A percentile compares a stretch with the other conserved stretches of the same genome.
phyloP scores from a whole-genome alignment of 257 asterid species.

The Echites panduratus region DNA sequence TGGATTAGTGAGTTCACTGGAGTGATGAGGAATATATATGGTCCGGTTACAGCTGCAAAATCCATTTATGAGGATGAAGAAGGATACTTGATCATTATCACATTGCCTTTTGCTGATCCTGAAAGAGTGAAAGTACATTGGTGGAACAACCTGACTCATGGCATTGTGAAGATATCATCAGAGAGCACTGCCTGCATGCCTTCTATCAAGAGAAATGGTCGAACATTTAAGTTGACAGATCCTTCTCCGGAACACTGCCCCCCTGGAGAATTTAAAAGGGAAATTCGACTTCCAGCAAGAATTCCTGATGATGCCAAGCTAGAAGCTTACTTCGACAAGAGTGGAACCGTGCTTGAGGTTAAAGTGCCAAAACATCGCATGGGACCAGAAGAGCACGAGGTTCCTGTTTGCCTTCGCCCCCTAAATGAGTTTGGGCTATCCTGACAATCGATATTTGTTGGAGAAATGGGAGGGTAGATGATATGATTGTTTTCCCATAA shows the following conservation, averaged over 20 bases:
- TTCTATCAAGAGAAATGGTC: constrained; percentile 50
- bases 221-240: constrained; percentile 61
- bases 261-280: constrained; percentile 65
- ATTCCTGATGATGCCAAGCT: constrained; percentile 73
- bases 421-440: constrained; percentile 51
- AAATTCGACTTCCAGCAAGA: constrained; percentile 55
- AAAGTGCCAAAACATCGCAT: constrained; percentile 62
- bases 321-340: constrained; percentile 73
- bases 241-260: constrained; percentile 79
- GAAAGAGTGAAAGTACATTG: constrained; percentile 62
- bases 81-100: constrained; percentile 59
- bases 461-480: not conserved
- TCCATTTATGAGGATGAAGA: constrained; percentile 60
- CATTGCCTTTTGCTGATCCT: constrained; percentile 64
- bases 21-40: constrained; percentile 45
- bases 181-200: constrained; percentile 58
- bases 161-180: constrained; percentile 60
- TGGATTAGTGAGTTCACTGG: constrained; percentile 62
- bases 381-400: constrained; percentile 84
- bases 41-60: constrained; percentile 75
- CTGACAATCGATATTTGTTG: constrained; percentile 19
- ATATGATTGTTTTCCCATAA: not conserved
- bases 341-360: constrained; percentile 60
- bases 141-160: constrained; percentile 63
- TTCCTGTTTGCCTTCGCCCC: constrained; percentile 68